Percentiles rank a stretch among this genome's conserved stretches.
Evolutionary conservation across 2,329 filamentous ascomycete genomes (phyloP).

Genomic region (Penicillium sp.): DNA sequence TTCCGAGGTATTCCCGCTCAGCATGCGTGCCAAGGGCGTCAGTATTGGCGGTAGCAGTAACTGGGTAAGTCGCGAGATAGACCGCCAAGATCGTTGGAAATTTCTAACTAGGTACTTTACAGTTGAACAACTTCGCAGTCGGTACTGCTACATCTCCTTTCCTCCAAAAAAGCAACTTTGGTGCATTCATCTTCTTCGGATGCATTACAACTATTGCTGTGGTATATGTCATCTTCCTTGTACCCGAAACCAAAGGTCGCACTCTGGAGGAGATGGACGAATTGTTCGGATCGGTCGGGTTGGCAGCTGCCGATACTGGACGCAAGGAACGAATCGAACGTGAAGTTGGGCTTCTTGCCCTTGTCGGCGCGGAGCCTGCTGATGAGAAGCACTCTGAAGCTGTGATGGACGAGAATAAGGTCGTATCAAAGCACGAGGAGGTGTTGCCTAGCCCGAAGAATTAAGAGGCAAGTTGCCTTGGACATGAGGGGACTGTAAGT

Average conservation of each 20-base stretch:
- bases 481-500: neutral
- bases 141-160: slow-evolving; percentile 69
- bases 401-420: slow-evolving; percentile 2
- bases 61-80: slow-evolving; percentile 28
- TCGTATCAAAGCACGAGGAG: slow-evolving; percentile 9
- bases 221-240: slow-evolving; percentile 28
- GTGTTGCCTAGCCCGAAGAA: neutral
- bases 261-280: slow-evolving; percentile 42
- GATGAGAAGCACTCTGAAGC: slow-evolving; percentile 10
- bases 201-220: slow-evolving; percentile 28
- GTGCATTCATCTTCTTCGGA: slow-evolving; percentile 72
- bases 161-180: slow-evolving; percentile 62
- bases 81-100: neutral
- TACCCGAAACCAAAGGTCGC: slow-evolving; percentile 39
- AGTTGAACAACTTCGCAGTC: slow-evolving; percentile 61
- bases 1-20: slow-evolving; percentile 71
- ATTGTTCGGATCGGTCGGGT: slow-evolving; percentile 35
- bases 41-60: slow-evolving; percentile 34
- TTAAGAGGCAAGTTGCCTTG: neutral
- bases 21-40: slow-evolving; percentile 60
- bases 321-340: slow-evolving; percentile 30
- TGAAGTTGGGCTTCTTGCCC: slow-evolving; percentile 30
- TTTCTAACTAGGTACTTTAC: neutral
- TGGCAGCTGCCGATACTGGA: slow-evolving; percentile 28
- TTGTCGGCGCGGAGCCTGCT: slow-evolving; percentile 26